These are phyloP conservation scores for Cymodocea nodosa DNA, from an alignment of 116 monocot genomes.

Conservation along the genomic window DNA sequence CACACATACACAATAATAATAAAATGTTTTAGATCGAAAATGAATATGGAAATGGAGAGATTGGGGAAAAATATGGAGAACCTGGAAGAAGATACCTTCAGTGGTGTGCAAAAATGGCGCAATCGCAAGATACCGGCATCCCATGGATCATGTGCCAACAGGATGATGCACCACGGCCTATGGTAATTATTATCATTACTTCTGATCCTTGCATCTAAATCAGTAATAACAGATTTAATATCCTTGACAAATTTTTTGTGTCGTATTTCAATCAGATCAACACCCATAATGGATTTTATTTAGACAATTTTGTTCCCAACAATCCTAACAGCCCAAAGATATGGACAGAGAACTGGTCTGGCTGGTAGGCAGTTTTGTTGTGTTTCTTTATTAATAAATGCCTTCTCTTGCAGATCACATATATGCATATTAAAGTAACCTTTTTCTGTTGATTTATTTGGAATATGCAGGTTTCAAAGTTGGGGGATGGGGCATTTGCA, in stretches of 20 bases:
- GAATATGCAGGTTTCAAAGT: constrained; percentile 36
- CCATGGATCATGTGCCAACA: constrained; percentile 44
- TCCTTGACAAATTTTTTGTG: neutral
- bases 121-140: constrained; percentile 9
- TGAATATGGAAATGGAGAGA: constrained; percentile 19
- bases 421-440: no score
- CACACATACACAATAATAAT: no score
- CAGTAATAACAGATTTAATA: no score
- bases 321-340: constrained; percentile 19
- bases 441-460: neutral
- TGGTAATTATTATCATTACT: constrained; percentile 10
- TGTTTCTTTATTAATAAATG: neutral
- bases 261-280: constrained; percentile 20
- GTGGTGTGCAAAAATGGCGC: constrained; percentile 31
- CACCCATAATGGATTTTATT: constrained; percentile 40
- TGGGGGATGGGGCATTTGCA: constrained; percentile 38
- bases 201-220: neutral
- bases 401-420: no score
- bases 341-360: constrained; percentile 49
- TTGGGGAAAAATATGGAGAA: constrained; percentile 9
- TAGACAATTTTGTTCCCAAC: constrained; percentile 20
- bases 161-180: constrained; percentile 24
- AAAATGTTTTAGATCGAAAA: constrained; percentile 21
- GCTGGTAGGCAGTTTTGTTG: constrained; percentile 16
- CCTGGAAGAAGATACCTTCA: constrained; percentile 18